Conservation (phyloP, 768 basidiomycete genomes). For the Boletus bicolor region DNA sequence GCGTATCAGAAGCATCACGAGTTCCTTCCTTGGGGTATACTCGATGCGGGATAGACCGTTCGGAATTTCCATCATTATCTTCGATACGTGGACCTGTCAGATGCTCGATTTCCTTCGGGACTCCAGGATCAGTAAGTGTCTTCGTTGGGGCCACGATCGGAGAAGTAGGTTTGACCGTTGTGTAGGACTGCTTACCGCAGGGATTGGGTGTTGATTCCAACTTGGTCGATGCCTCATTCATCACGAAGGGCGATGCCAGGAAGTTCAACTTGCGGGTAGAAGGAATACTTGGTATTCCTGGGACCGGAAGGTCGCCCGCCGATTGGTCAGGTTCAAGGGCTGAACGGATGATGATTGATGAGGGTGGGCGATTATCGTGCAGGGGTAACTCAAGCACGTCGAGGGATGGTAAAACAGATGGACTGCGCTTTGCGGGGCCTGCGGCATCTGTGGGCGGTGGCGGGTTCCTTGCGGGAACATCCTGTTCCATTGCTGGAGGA, state of each 20-base stretch:
- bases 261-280: constrained; percentile 7
- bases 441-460: neutral
- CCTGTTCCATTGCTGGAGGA: constrained; percentile 3
- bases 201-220: neutral
- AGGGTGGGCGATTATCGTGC: constrained; percentile 14
- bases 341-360: constrained; percentile 23
- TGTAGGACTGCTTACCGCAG: neutral
- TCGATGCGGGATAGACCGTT: constrained; percentile 1
- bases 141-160: neutral
- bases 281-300: neutral
- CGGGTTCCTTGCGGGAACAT: constrained; percentile 2
- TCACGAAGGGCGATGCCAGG: constrained; percentile 17
- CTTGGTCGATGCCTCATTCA: neutral
- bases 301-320: neutral
- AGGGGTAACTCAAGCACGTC: constrained; percentile 14
- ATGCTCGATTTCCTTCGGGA: neutral
- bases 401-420: constrained; percentile 6
- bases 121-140: neutral
- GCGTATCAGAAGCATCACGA: neutral
- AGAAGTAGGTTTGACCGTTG: neutral
- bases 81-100: neutral
- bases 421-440: neutral
- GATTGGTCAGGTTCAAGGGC: constrained; percentile 8
- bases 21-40: neutral
- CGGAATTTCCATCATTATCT: neutral